Evolutionary conservation across 495 filamentous ascomycete species (phyloP).

Genomic region (Penicillium herquei): DNA sequence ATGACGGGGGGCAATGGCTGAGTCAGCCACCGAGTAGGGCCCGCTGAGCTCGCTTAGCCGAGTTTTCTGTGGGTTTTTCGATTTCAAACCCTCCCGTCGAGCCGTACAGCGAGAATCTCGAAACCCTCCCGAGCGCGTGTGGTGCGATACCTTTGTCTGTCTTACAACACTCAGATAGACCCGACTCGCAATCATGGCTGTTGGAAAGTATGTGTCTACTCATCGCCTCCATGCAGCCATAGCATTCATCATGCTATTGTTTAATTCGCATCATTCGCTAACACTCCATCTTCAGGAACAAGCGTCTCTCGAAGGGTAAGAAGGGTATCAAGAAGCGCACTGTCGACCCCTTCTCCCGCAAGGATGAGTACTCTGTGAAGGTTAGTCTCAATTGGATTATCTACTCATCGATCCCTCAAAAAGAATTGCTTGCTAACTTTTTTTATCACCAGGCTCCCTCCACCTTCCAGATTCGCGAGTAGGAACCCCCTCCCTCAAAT

Average conservation of each 20-base stretch:
- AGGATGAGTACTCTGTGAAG: constrained; percentile 99
- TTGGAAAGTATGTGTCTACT: constrained; percentile 71
- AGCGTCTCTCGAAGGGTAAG: constrained; percentile 99
- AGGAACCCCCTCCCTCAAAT: constrained; percentile 42
- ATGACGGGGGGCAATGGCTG: constrained; percentile 3
- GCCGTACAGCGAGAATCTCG: constrained; percentile 36
- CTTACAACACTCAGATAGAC: constrained; percentile 42
- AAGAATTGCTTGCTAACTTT: constrained; percentile 22
- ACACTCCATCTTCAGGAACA: constrained; percentile 70
- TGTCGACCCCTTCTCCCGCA: constrained; percentile 93
- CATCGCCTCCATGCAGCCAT: constrained; percentile 9
- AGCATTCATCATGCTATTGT: neutral
- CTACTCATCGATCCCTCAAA: neutral
- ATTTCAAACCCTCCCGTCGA: constrained; percentile 38
- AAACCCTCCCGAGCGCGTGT: constrained; percentile 38
- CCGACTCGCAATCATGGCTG: constrained; percentile 76
- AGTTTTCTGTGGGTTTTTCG: constrained; percentile 50
- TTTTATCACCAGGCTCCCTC: constrained; percentile 70
- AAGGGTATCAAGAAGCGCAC: constrained; percentile 99
- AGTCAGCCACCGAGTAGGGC: constrained; percentile 5
- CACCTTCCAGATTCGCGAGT: constrained; percentile 95
- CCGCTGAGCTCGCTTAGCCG: constrained; percentile 49
- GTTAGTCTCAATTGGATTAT: constrained; percentile 38
- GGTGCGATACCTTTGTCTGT: constrained; percentile 47
- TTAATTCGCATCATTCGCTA: constrained; percentile 7